Base-by-base conservation (phyloP, 352 stramenopile species). In the Globisporangium heterothallicum region DNA sequence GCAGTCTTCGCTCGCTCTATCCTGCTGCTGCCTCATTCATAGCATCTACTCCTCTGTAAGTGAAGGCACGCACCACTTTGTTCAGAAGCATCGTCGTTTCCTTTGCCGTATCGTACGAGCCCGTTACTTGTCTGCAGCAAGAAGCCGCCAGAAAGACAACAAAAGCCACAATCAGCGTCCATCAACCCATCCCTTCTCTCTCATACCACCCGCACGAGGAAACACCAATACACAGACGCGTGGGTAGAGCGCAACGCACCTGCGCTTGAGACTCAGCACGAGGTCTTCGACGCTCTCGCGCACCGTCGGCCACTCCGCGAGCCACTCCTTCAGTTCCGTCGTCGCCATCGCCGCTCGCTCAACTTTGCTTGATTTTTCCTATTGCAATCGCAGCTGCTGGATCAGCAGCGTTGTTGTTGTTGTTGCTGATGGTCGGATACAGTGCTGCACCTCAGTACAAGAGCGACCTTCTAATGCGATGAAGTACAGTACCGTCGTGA, bases 91-190 rank as follows among this genome's bases (percentile, higher is more conserved):
- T 73, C 32, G 78, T 91, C 4, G 80, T 86, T 68, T 75, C 78
- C 58, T 88, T 86, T 34, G 78, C 82, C 40, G 81, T 92, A 53
- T 90, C 79, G 44, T 90, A 91, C 42, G 84, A 90, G 19, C 84
- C 84, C 22, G 64, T 70, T 36, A 92, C 61, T 59, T 91, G 73
- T 54, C 80, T 83, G 49, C 12, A 54, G 21, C 2, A 26, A 5
- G 18, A 24, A 53, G 56, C 44, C 49, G 6, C 2, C 30, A 50
- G 16, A n/a, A 29, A 14, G 13, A 21, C 22, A 25, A 43, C 25
- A 16, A 25, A 21, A n/a, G 22, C 9, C 12, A 9, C 22, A 53
- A 18, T 21, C 3, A 16, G 36, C n/a, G n/a, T n/a, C n/a, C n/a
- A n/a, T n/a, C n/a, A n/a, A n/a, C n/a, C n/a, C n/a, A n/a, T n/a